Percentiles rank a stretch among this genome's conserved stretches.
phyloP scores from a whole-genome alignment of 2,329 filamentous ascomycete species.

The Botrytis fabae region DNA sequence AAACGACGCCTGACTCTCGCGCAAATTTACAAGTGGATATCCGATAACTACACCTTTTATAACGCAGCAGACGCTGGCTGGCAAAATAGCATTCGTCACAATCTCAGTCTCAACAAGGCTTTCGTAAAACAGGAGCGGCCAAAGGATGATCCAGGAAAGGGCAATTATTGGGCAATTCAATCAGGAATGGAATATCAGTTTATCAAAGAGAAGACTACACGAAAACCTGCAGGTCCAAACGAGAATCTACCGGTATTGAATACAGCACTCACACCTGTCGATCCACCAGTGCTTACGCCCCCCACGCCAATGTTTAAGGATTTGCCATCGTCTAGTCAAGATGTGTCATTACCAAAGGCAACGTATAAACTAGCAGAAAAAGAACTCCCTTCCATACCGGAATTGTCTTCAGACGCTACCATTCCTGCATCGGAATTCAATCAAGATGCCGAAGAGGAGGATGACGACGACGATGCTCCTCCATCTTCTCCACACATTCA shows the following conservation, averaged over 20 bases:
- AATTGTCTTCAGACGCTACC: constrained; percentile 76
- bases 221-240: constrained; percentile 56
- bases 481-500: constrained; percentile 49
- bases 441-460: constrained; percentile 51
- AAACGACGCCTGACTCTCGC: constrained; percentile 82
- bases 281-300: constrained; percentile 32
- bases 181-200: constrained; percentile 87
- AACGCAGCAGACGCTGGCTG: constrained; percentile 81
- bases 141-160: constrained; percentile 96
- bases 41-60: constrained; percentile 91
- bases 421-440: constrained; percentile 68
- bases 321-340: constrained; percentile 33
- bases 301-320: constrained; percentile 33
- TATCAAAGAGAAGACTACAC: constrained; percentile 77
- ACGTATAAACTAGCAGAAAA: constrained; percentile 30
- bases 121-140: constrained; percentile 94
- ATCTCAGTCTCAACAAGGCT: constrained; percentile 93
- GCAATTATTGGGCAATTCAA: constrained; percentile 95
- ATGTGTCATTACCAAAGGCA: constrained; percentile 32
- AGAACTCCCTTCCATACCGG: constrained; percentile 40
- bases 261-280: constrained; percentile 30
- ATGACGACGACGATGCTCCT: constrained; percentile 20
- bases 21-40: constrained; percentile 99
- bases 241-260: constrained; percentile 49
- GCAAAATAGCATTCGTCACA: constrained; percentile 99